Percentiles rank a stretch among this genome's conserved stretches.
These are phyloP conservation scores for Pterocarpus macrocarpus DNA, from an alignment of 306 rosid genomes.

Conservation along the genomic window DNA sequence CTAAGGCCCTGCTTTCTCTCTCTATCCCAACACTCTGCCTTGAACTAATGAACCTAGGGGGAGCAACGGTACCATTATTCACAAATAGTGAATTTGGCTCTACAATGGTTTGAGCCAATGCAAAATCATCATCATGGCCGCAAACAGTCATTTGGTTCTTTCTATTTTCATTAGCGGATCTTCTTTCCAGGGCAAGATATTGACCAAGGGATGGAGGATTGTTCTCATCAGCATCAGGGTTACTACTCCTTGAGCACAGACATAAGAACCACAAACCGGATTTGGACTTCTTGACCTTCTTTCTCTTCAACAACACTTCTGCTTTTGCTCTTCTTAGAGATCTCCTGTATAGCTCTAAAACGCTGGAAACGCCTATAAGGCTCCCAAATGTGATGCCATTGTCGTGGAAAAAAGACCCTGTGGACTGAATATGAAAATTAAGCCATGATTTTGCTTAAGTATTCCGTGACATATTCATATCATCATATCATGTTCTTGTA, in stretches of 20 bases:
- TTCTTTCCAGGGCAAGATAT: slow-evolving; percentile 25
- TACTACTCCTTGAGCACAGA: not conserved
- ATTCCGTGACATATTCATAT: not conserved
- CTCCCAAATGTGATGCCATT: slow-evolving; percentile 67
- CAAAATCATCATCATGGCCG: slow-evolving; percentile 31
- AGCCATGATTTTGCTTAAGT: not conserved
- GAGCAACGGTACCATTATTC: no score
- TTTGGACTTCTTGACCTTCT: slow-evolving; percentile 34
- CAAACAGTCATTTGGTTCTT: slow-evolving; percentile 27
- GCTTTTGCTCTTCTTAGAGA: slow-evolving; percentile 60
- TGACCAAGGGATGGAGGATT: not conserved
- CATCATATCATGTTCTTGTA: no score
- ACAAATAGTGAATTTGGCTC: not conserved
- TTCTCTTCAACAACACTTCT: slow-evolving; percentile 43
- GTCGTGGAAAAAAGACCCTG: slow-evolving; percentile 74
- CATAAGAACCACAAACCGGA: not conserved
- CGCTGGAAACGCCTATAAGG: slow-evolving; percentile 66
- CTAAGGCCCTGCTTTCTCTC: not conserved
- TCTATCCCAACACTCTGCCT: not conserved
- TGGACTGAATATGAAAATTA: slow-evolving; percentile 56
- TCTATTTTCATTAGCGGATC: slow-evolving; percentile 33
- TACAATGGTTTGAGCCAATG: not conserved
- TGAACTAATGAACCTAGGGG: not conserved
- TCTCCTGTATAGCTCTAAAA: slow-evolving; percentile 64
- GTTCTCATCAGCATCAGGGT: not conserved